Base-by-base conservation (phyloP, 768 basidiomycete species). In the Floccularia luteovirens region DNA sequence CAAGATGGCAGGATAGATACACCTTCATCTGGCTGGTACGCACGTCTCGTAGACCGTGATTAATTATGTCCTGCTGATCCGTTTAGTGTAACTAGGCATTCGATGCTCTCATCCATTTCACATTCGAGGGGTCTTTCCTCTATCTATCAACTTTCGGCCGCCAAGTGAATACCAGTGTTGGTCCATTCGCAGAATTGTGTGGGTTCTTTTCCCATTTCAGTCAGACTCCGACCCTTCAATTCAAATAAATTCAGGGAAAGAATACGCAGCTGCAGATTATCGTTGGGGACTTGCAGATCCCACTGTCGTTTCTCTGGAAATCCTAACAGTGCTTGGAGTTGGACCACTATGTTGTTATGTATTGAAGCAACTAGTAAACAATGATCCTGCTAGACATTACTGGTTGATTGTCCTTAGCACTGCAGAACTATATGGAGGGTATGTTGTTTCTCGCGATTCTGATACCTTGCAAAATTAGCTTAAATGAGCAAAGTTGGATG, bases 251-350 rank as follows among this genome's bases (percentile, higher is more conserved):
- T 21, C 46, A 88, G 86, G 87, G 85, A 81, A 69, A 47, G 87
- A 90, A 55, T 90, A 91, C 52, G 78, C 83, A 17, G 67, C 69
- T 2, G 89, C 88, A 4, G 89, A 92, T 53, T 71, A 74, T 40
- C 77, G 89, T 30, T 92, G 90, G 90, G 89, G 86, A 11, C 54
- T 70, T 31, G 66, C 87, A 0, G 89, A 92, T 52, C 74, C 84
- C 1, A 83, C 82, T 1, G 70, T 90, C 38, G 85, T 92, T 32
- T 80, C 87, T 4, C 75, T 92, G 24, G 89, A 92, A 56, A 57
- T 90, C 41, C 66, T 92, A 45, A 92, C 89, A 4, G 89, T 91
- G 8, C 68, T 90, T 24, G 79, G 79, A 12, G 83, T 74, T 13
- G 89, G 79, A 0, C 82, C 87, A 0, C 53, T 91, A 40, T 83